Evolutionary conservation across 2,329 filamentous ascomycete genomes (phyloP).

Genomic region (Curvularia eragrostidis): DNA sequence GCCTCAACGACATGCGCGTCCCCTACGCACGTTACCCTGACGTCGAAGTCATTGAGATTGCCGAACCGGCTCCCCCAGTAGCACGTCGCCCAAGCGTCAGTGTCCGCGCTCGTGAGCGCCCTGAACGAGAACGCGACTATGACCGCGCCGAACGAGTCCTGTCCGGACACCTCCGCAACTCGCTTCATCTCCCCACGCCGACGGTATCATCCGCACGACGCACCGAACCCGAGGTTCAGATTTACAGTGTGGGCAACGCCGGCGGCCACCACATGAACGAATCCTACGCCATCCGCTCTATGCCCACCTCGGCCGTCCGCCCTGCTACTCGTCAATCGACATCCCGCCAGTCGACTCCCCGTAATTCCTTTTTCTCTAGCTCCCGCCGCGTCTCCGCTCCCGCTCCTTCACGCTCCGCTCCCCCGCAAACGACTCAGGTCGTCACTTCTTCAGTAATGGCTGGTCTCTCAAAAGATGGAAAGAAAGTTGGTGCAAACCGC

Average conservation of each 20-base stretch:
- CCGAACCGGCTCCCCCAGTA: conserved; percentile 31
- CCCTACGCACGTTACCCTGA: conserved; percentile 38
- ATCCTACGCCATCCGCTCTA: conserved; percentile 44
- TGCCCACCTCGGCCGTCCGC: conserved; percentile 38
- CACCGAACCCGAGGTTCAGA: conserved; percentile 54
- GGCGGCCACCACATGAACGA: conserved; percentile 68
- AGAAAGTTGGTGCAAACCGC: conserved; percentile 44
- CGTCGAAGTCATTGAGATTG: conserved; percentile 43
- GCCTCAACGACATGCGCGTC: conserved; percentile 50
- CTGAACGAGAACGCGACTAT: conserved; percentile 49
- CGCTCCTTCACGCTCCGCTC: conserved; percentile 13
- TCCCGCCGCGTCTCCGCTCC: conserved; percentile 32
- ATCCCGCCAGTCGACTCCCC: conserved; percentile 29
- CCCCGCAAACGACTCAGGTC: conserved; percentile 16
- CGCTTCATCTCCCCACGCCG: conserved; percentile 43
- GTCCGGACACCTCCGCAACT: conserved; percentile 59
- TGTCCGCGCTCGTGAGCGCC: conserved; percentile 35
- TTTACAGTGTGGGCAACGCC: conserved; percentile 61
- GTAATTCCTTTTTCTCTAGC: conserved; percentile 36
- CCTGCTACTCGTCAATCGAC: conserved; percentile 33
- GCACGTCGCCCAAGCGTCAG: conserved; percentile 40
- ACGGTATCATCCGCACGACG: conserved; percentile 32
- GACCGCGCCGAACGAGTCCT: conserved; percentile 58
- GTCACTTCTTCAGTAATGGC: conserved; percentile 45
- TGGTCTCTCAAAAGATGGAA: conserved; percentile 46